Base-by-base conservation (phyloP, 257 asterid species). In the Fraxinus quadrangulata region DNA sequence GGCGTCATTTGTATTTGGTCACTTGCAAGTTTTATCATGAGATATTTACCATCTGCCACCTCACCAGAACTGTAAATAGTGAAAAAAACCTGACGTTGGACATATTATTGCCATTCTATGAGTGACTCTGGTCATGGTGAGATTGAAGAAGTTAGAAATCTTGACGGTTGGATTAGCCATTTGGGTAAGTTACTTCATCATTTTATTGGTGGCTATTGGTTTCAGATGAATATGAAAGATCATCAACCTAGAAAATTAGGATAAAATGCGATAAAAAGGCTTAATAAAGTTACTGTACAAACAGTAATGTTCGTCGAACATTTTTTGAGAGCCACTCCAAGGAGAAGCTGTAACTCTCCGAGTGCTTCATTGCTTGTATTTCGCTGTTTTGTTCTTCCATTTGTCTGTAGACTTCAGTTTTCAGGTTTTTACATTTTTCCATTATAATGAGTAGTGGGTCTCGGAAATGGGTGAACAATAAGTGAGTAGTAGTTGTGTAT, bases 1-100 rank as follows among this genome's bases (percentile, higher is more conserved):
- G 99, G 99, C 26, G 77, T 95, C 74, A 85, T 93, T 47, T 91
- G 94, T 77, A 90, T 95, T 47, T 95, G 99, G 98, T 95, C 97
- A 0, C 97, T 95, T 70, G 90, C 99, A 11, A 93, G 96, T 87
- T 95, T 91, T 88, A 86, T 95, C 92, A 87, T 90, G 91, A 85
- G 92, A 83, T 85, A 86, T 61, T 87, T 82, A 76, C 89, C 96
- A 75, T 79, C 89, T 37, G 63, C 92, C 59, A 77, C 80, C 77
- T 80, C 81, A 74, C 51, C 79, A 67, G 85, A 82, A 67, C 79
- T 77, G 67, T 83, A 68, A 81, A 37, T 63, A 54, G 28, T 3
- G 75, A 77, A 14, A 69, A 37, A 70, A 80, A 31, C 16, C 21
- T 72, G 79, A 65, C 79, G 33, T 42, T 82, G 26, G 11, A 23